Evolutionary conservation across 176 grass and related monocot genomes (phyloP).

Genomic region (Musa itinerans): DNA sequence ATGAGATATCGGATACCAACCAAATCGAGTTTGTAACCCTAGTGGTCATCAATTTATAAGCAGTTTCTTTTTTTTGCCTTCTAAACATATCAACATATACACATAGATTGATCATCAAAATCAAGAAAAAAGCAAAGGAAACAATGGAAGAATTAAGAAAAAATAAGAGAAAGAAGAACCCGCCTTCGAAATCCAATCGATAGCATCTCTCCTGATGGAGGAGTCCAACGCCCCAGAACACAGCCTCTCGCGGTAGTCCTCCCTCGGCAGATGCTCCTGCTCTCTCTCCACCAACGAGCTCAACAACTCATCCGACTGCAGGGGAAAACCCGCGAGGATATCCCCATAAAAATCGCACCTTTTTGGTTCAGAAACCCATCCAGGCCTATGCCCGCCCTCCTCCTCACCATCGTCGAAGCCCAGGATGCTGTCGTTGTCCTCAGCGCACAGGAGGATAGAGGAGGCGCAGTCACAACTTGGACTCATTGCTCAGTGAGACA

Average conservation of each 20-base stretch:
- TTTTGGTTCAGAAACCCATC: constrained; percentile 12
- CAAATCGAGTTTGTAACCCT: too few relatives aligned
- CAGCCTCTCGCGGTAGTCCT: constrained; percentile 55
- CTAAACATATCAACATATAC: too few relatives aligned
- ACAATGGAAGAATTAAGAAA: background rate
- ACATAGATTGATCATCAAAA: background rate
- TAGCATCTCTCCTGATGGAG: constrained; percentile 44
- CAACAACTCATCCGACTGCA: constrained; percentile 57
- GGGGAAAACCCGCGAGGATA: constrained; percentile 41
- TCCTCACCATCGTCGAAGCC: constrained; percentile 32
- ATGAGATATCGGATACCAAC: background rate
- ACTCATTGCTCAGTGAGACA: constrained; percentile 34
- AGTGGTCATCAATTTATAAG: too few relatives aligned
- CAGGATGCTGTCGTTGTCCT: constrained; percentile 72
- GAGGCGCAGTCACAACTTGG: constrained; percentile 51
- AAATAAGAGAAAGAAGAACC: constrained; percentile 2
- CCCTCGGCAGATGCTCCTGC: constrained; percentile 47
- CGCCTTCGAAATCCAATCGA: constrained; percentile 95
- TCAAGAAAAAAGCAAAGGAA: background rate
- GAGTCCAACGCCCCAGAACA: constrained; percentile 32
- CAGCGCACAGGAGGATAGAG: constrained; percentile 76
- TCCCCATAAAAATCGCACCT: constrained; percentile 32
- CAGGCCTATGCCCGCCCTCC: background rate
- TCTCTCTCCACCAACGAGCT: constrained; percentile 47
- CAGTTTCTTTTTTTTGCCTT: too few relatives aligned